Base-by-base conservation (phyloP, 140 eudicot species). In the Stevia rebaudiana region DNA sequence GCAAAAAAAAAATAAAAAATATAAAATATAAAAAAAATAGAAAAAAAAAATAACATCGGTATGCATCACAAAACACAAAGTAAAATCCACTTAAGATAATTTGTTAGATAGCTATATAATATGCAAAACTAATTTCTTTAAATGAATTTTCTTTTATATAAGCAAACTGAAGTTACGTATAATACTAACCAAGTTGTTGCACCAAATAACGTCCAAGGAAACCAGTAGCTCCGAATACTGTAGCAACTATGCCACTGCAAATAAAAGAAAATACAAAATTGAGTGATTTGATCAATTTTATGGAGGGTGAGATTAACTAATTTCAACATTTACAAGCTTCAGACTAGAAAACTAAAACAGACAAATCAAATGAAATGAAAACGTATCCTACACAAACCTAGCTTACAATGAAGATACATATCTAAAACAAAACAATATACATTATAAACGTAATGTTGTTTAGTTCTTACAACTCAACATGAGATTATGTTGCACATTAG, bases 161-260 rank as follows among this genome's bases (percentile, higher is more conserved):
- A 43, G 59, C 31, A 52, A 42, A 41, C 6, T 8, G 36, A 16
- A 40, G 46, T 58, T 47, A 23, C 17, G 21, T 0, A 33, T 67
- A 24, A 1, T 36, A 84, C 95, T 68, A 53, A 87, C 98, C 98
- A 64, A 91, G 95, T 70, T 88, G 92, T 74, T 88, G 98, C 77
- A 91, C 98, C 71, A 91, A 70, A 69, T 91, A 91, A 47, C 98
- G 89, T 19, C 98, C 98, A 41, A 91, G 95, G 72, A 91, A 91
- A 48, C 98, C 98, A 40, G 98, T 91, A n/a, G 98, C 92, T 70
- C 98, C 98, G 71, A 91, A 91, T 18, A 91, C 98, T 21, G 98
- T 73, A 56, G 98, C 96, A 66, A 91, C 78, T 74, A 91, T 87
- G 58, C 98, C 98, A 79, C 98, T 91, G 92, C 72, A 63, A 74